Base-by-base conservation (phyloP, 1,139 yeast genomes). In the Taiozyma onychis region DNA sequence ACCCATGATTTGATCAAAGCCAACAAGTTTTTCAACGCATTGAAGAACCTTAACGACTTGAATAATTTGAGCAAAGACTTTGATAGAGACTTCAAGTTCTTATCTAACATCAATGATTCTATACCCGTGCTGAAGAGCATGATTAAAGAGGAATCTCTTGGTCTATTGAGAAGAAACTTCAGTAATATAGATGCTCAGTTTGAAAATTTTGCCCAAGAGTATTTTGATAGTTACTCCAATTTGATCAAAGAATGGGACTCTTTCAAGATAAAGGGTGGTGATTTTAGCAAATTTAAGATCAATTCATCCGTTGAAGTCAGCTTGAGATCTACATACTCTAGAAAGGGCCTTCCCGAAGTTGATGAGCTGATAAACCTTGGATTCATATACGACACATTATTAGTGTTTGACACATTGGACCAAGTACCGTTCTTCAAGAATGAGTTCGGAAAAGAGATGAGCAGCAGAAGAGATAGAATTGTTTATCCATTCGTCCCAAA, bases 271-370 rank as follows among this genome's bases (percentile, higher is more conserved):
- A 56, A 71, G 57, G 66, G 76, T 50, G 64, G 69, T 46, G 74
- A 78, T 21, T 75, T 87, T 51, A 67, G 73, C 13, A 75, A 78
- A 21, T 90, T 81, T 64, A 84, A 85, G 60, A 78, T 91, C 55
- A 90, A 90, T 64, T 87, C 97, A 0, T 89, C 96, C 0, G 88
- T 90, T 8, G 98, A 91, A 66, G 67, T 82, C 14, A 80, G 90
- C 6, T 73, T 86, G 65, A 73, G 95, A 58, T 83, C 81, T 52
- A 76, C 85, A 0, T 68, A 71, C 24, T 34, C 53, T 14, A 49
- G 51, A 37, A 55, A 56, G 34, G 57, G 57, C 4, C 50, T 62
- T 13, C 59, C 69, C 10, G 59, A 62, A 41, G 48, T 64, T 6
- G 60, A 63, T 3, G 58, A 62, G 16, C 62, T 64, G 50, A 66